These are phyloP conservation scores for Coemansia biformis DNA, from an alignment of 192 early-diverging fungal genomes.

Conservation along the genomic window DNA sequence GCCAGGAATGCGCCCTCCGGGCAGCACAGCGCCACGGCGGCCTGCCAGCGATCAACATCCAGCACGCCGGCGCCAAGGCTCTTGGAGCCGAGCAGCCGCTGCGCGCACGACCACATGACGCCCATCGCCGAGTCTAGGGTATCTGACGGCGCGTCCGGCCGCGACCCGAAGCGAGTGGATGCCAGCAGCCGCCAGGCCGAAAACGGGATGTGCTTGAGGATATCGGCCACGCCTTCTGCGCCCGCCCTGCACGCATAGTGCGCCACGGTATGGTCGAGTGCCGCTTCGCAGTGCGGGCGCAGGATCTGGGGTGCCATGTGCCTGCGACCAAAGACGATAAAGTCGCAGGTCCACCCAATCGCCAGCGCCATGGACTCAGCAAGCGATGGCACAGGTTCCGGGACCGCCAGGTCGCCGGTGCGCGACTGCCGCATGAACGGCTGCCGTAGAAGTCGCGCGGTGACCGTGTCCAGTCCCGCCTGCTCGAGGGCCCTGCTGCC, in stretches of 20 bases:
- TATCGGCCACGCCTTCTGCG: background rate
- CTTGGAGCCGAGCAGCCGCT: slow-evolving; percentile 1
- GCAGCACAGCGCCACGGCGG: slow-evolving; percentile 21
- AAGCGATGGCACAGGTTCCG: too few relatives aligned
- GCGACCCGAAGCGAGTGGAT: slow-evolving; percentile 1
- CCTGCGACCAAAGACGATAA: slow-evolving; percentile 7
- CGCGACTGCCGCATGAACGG: slow-evolving; percentile 18
- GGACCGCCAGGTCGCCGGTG: slow-evolving; percentile 5
- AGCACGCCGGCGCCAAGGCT: background rate
- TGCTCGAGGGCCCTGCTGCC: background rate
- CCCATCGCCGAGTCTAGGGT: slow-evolving; percentile 5
- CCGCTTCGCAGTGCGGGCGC: slow-evolving; percentile 16
- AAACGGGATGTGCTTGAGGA: slow-evolving; percentile 5
- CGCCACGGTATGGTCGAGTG: slow-evolving; percentile 9
- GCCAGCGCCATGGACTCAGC: slow-evolving; percentile 1
- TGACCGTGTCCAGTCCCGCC: slow-evolving; percentile 3
- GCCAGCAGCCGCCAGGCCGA: slow-evolving; percentile 23
- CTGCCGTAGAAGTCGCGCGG: slow-evolving; percentile 11
- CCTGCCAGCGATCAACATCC: slow-evolving; percentile 15
- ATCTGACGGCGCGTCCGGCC: too few relatives aligned
- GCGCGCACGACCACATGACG: slow-evolving; percentile 22
- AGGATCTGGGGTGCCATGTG: slow-evolving; percentile 14
- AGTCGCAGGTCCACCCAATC: slow-evolving; percentile 30
- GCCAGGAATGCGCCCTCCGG: slow-evolving; percentile 22
- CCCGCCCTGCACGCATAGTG: background rate